These are phyloP conservation scores for Cyberlindnera galapagoensis DNA, from an alignment of 805 yeast genomes.

Conservation along the genomic window DNA sequence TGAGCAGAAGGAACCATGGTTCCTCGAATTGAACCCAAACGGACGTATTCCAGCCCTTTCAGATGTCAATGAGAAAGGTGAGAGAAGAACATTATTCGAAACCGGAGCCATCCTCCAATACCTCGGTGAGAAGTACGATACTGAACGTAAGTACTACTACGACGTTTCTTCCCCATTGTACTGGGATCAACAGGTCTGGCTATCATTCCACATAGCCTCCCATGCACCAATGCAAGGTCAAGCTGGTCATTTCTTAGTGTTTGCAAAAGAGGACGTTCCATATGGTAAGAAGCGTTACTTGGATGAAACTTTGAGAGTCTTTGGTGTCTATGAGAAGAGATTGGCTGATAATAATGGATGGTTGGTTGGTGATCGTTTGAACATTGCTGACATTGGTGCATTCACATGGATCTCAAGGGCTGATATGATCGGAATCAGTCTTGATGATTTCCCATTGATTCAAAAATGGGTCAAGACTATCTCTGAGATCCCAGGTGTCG, in stretches of 20 bases:
- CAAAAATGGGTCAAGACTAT: slow-evolving; percentile 35
- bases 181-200: slow-evolving; percentile 47
- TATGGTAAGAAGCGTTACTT: slow-evolving; percentile 47
- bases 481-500: slow-evolving; percentile 27
- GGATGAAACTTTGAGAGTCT: slow-evolving; percentile 46
- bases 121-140: slow-evolving; percentile 55
- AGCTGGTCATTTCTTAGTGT: slow-evolving; percentile 39
- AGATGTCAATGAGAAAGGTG: slow-evolving; percentile 33
- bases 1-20: slow-evolving; percentile 54
- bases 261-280: slow-evolving; percentile 44
- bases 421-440: slow-evolving; percentile 23
- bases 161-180: slow-evolving; percentile 33
- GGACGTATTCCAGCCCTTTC: slow-evolving; percentile 56
- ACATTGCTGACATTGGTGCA: slow-evolving; percentile 51
- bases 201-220: slow-evolving; percentile 52
- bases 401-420: slow-evolving; percentile 38
- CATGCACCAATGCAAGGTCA: slow-evolving; percentile 63
- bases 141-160: slow-evolving; percentile 36
- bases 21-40: slow-evolving; percentile 49
- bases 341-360: slow-evolving; percentile 45
- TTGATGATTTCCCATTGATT: slow-evolving; percentile 32
- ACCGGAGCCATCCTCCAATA: slow-evolving; percentile 57
- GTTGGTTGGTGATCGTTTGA: slow-evolving; percentile 52
- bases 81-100: slow-evolving; percentile 42
- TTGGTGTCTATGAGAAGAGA: slow-evolving; percentile 47